phyloP scores from a whole-genome alignment of 148 eudicot species.

The Diospyros kaki region DNA sequence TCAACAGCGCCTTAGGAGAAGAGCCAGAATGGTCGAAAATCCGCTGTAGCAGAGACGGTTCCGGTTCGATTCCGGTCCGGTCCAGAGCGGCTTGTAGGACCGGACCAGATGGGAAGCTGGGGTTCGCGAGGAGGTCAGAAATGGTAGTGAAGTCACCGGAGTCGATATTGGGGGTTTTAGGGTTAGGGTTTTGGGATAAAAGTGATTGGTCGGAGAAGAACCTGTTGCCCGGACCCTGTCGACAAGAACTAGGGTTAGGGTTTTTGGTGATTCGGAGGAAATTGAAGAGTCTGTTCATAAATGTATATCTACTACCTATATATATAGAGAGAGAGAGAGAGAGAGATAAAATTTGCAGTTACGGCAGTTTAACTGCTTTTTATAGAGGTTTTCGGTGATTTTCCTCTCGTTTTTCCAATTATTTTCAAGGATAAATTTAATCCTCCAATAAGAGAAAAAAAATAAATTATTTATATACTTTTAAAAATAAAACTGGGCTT shows the following conservation, averaged over 20 bases:
- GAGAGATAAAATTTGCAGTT: neutral
- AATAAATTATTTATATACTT: too few relatives aligned
- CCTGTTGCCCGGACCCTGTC: constrained; percentile 6
- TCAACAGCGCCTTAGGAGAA: constrained; percentile 42
- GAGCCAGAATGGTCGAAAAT: constrained; percentile 44
- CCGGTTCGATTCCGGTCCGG: constrained; percentile 27
- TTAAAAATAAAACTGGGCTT: too few relatives aligned
- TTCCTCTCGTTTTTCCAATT: too few relatives aligned
- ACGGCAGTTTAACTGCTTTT: neutral
- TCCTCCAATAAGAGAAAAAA: too few relatives aligned
- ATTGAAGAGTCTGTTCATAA: constrained; percentile 8
- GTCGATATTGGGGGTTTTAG: constrained; percentile 24
- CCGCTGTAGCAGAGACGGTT: constrained; percentile 27
- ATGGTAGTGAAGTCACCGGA: constrained; percentile 31
- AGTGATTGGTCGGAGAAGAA: constrained; percentile 15
- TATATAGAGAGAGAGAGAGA: neutral
- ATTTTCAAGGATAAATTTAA: neutral
- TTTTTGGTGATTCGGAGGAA: constrained; percentile 16
- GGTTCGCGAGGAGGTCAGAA: constrained; percentile 34
- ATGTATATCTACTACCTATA: neutral
- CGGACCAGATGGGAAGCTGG: constrained; percentile 26
- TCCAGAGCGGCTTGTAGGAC: constrained; percentile 41
- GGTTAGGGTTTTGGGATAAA: constrained; percentile 15
- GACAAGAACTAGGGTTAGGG: constrained; percentile 16
- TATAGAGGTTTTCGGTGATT: too few relatives aligned